Evolutionary conservation across 345 rosid genomes (phyloP).

Genomic region (Gossypium rotundifolium): DNA sequence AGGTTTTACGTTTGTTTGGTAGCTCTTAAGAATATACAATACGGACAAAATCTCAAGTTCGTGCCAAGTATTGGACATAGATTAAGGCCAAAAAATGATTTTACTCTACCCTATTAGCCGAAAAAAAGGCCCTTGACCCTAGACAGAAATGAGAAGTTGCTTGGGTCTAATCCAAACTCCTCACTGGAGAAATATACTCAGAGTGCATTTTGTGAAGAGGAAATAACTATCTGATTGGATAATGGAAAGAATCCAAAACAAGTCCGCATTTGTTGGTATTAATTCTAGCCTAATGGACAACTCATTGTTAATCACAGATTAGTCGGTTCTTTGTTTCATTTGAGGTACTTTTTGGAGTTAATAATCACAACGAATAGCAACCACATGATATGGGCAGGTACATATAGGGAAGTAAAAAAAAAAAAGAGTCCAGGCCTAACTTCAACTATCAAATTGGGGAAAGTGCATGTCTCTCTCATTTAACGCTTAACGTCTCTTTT

Average conservation of each 20-base stretch:
- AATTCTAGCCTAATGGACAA: slow-evolving; percentile 1
- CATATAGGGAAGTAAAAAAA: not conserved
- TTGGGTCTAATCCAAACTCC: not conserved
- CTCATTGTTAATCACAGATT: not conserved
- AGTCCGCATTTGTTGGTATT: not conserved
- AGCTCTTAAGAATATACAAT: not conserved
- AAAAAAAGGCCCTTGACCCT: not conserved
- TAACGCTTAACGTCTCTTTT: not conserved
- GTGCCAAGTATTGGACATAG: not conserved
- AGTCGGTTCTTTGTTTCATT: not conserved
- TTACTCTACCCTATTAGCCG: not conserved
- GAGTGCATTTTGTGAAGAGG: not conserved
- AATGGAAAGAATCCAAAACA: not conserved
- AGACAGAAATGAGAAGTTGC: not conserved
- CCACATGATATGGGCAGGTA: not conserved
- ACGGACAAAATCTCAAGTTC: not conserved
- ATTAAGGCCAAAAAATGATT: not conserved
- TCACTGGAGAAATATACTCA: not conserved
- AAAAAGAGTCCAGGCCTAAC: not conserved
- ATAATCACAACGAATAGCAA: not conserved
- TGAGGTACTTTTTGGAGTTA: not conserved
- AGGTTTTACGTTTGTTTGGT: not conserved
- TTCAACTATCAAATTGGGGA: not conserved
- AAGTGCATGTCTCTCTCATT: not conserved
- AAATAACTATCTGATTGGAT: not conserved